Conservation (phyloP, 2,329 filamentous ascomycete genomes). For the Malbranchea zuffiana region DNA sequence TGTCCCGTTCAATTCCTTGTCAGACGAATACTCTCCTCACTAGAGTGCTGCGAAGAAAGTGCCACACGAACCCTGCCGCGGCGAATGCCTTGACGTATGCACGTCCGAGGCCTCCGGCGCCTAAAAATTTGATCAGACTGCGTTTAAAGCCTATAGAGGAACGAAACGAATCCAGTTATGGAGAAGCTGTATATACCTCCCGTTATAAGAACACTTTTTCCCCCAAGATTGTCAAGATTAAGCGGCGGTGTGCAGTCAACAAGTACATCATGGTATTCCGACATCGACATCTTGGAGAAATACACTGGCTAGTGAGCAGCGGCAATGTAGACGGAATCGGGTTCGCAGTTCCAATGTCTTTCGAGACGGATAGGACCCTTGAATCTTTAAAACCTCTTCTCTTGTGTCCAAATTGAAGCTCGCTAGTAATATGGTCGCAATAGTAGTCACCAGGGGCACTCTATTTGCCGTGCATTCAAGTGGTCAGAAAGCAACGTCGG, state of each 20-base stretch:
- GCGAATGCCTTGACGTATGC: slow-evolving; percentile 10
- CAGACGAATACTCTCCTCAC: not conserved
- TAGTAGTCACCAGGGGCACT: too few species aligned
- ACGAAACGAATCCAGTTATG: not conserved
- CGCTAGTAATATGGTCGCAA: too few species aligned
- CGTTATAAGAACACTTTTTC: slow-evolving; percentile 12
- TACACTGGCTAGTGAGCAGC: too few species aligned
- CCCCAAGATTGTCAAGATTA: slow-evolving; percentile 6
- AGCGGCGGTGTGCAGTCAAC: slow-evolving; percentile 9
- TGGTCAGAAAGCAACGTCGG: too few species aligned
- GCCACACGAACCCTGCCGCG: slow-evolving; percentile 8
- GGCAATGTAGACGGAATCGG: too few species aligned
- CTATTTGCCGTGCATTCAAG: too few species aligned
- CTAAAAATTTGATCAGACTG: slow-evolving; percentile 3
- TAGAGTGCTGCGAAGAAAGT: not conserved
- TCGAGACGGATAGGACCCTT: too few species aligned
- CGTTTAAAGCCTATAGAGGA: not conserved
- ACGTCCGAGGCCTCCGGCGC: slow-evolving; percentile 9
- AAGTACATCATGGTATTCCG: slow-evolving; percentile 1
- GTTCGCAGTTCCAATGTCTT: too few species aligned
- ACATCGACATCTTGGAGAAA: slow-evolving; percentile 8
- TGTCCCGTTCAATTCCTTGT: not conserved
- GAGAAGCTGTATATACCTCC: slow-evolving; percentile 9
- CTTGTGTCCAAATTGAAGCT: too few species aligned
- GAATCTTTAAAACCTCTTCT: too few species aligned